Conservation (phyloP, 768 basidiomycete species). For the Pisolithus marmoratus region DNA sequence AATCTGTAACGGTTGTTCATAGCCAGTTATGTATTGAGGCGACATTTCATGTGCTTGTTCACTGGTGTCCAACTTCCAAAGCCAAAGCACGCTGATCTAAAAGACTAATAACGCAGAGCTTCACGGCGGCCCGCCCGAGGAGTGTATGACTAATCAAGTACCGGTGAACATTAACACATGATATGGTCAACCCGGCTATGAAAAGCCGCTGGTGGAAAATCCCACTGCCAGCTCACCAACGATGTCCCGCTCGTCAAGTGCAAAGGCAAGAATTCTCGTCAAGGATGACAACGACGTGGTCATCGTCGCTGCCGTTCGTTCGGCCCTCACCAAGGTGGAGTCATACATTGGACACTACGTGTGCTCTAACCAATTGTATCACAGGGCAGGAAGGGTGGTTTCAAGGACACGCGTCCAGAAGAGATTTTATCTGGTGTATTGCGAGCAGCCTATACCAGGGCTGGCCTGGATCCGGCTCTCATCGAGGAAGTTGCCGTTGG, state of each 20-base stretch:
- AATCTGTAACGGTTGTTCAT: too few relatives aligned
- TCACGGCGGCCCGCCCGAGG: too few relatives aligned
- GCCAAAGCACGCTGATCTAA: too few relatives aligned
- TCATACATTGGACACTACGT: not conserved
- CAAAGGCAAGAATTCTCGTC: conserved; percentile 57
- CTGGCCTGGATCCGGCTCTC: conserved; percentile 69
- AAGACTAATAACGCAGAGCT: too few relatives aligned
- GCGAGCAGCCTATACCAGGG: conserved; percentile 60
- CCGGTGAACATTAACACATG: conserved; percentile 6
- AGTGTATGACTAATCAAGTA: too few relatives aligned
- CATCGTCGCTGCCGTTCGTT: conserved; percentile 82
- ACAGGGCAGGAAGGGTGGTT: conserved; percentile 79
- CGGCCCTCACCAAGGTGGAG: conserved; percentile 86
- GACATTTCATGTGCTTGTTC: too few relatives aligned
- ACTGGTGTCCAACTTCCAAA: too few relatives aligned
- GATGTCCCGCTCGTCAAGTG: conserved; percentile 20
- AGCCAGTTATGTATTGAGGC: too few relatives aligned
- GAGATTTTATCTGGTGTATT: conserved; percentile 75
- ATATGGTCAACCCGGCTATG: conserved; percentile 10
- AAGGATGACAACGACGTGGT: conserved; percentile 87
- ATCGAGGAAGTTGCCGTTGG: conserved; percentile 85
- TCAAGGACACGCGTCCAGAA: conserved; percentile 87
- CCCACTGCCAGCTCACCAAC: not conserved
- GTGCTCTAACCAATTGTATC: not conserved
- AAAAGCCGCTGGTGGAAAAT: conserved; percentile 5